Base-by-base conservation (phyloP, 345 rosid species). In the Populus euphratica region DNA sequence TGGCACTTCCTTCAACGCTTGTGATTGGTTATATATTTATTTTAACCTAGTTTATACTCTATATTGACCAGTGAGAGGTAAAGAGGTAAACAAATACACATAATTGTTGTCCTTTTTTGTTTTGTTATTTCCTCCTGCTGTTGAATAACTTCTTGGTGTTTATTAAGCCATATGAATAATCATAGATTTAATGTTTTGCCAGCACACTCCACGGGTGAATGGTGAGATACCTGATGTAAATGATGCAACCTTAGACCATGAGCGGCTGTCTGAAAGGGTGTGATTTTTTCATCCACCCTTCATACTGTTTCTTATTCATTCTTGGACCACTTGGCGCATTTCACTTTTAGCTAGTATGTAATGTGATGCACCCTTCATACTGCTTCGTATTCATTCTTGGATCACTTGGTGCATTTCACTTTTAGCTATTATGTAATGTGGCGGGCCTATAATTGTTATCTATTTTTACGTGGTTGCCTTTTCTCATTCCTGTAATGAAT, bases 141-240 rank as follows among this genome's bases (percentile, higher is more conserved):
- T 66, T 54, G 68, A 6, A 20, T 25, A 31, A 8, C 11, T 73
- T 73, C 11, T 73, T 69, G 14, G 12, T 36, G 6, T 5, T 70
- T 44, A 13, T 67, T 70, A 69, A 29, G 20, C 12, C 52, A 5
- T 65, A 11, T 33, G 39, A 17, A 35, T 69, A 29, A 41, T 78
- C 11, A 72, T 79, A 44, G 70, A 36, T 74, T 80, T 50, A 25
- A 66, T 87, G 10, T 89, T 27, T 81, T 85, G 83, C 80, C 94
- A 95, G 99, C 99, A 86, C 81, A 93, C 94, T 54, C 99, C 99
- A 52, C 89, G 97, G 76, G 77, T 95, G 68, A 93, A 91, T 85
- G 90, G 88, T 63, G 76, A 86, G 80, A 92, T 93, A 77, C 98
- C 99, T 8, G 94, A 91, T 79, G 87, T 87, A 69, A 89, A 86